These are phyloP conservation scores for Arthrobotrys entomopaga DNA, from an alignment of 2,329 filamentous ascomycete genomes.

Conservation along the genomic window DNA sequence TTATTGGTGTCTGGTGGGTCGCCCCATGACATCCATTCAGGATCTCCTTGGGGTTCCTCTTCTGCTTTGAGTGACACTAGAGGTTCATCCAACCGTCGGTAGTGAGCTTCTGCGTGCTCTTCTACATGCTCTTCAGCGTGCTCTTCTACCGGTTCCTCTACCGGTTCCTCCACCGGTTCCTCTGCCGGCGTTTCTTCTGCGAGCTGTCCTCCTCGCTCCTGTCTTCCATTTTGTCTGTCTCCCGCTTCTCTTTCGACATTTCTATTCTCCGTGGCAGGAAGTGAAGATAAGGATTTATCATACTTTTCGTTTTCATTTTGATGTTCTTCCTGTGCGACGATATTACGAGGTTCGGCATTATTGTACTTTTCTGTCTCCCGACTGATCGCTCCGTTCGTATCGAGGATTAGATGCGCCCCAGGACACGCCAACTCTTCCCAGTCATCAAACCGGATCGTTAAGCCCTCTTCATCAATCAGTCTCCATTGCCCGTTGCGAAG, in stretches of 20 bases:
- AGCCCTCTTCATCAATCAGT: constrained; percentile 30
- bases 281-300: no score
- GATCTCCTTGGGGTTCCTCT: constrained; percentile 19
- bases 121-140: no score
- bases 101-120: no score
- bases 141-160: no score
- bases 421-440: constrained; percentile 27
- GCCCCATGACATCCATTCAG: constrained; percentile 43
- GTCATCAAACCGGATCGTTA: constrained; percentile 35
- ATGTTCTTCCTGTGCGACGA: no score
- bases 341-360: background rate
- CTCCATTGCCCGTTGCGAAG: constrained; percentile 30
- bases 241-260: background rate
- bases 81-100: no score
- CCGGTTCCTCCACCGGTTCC: no score
- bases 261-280: background rate
- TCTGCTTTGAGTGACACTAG: background rate
- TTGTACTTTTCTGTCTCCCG: constrained; percentile 27
- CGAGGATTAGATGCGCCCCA: constrained; percentile 24
- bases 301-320: no score
- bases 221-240: no score
- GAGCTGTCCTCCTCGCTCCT: no score
- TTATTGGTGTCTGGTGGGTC: background rate
- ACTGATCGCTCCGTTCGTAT: constrained; percentile 7
- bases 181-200: no score